phyloP scores from a whole-genome alignment of 352 stramenopile genomes.

The Phytophthora vignae region DNA sequence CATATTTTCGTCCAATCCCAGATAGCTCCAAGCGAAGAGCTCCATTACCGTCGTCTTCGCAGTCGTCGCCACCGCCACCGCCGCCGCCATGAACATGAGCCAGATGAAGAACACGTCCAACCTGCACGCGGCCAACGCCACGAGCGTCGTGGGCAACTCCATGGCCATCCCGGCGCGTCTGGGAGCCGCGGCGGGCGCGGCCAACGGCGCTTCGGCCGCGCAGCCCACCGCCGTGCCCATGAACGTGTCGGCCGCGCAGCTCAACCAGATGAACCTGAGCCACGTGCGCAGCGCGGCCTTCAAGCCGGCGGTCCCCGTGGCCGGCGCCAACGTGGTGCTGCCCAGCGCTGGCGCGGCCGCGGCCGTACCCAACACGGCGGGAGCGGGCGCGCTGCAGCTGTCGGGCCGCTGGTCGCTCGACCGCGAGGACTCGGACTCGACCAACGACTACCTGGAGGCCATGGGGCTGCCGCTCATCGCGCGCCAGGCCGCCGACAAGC shows the following conservation, averaged over 20 bases:
- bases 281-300: constrained; percentile 76
- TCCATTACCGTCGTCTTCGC: constrained; percentile 15
- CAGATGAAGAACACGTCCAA: constrained; percentile 69
- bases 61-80: neutral
- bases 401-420: constrained; percentile 88
- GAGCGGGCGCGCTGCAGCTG: constrained; percentile 80
- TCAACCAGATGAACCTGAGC: constrained; percentile 61
- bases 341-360: constrained; percentile 33
- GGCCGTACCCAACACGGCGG: constrained; percentile 72
- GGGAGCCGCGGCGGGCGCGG: constrained; percentile 18
- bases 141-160: constrained; percentile 79
- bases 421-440: constrained; percentile 90
- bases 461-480: constrained; percentile 90
- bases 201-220: constrained; percentile 26
- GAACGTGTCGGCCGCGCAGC: constrained; percentile 15
- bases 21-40: neutral
- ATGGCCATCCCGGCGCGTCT: constrained; percentile 73
- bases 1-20: neutral
- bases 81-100: constrained; percentile 42
- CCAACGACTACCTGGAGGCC: constrained; percentile 90
- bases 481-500: constrained; percentile 87
- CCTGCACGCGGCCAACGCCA: constrained; percentile 83
- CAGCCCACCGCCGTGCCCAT: neutral
- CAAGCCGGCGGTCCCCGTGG: constrained; percentile 59
- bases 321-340: constrained; percentile 38